A percentile compares a stretch with the other conserved stretches of the same genome.
phyloP scores from a whole-genome alignment of 192 early-diverging fungal species.

The Backusella parvicylindrica region DNA sequence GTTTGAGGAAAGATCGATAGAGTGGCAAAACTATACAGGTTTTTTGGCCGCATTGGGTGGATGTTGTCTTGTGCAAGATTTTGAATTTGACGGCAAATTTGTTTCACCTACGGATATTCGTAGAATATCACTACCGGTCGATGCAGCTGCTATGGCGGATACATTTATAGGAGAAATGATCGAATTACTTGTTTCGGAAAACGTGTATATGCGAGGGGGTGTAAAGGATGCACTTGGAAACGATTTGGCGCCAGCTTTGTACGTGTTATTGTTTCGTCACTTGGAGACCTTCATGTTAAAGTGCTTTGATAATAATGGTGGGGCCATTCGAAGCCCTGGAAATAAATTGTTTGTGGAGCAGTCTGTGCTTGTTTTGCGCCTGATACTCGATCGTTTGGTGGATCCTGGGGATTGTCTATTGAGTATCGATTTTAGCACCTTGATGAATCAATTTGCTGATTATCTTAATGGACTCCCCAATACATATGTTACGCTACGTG shows the following conservation, averaged over 20 bases:
- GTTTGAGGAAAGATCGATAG: constrained; percentile 24
- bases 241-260: constrained; percentile 65
- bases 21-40: constrained; percentile 77
- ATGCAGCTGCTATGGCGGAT: constrained; percentile 53
- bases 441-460: constrained; percentile 60
- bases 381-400: constrained; percentile 65
- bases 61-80: constrained; percentile 38
- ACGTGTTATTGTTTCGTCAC: constrained; percentile 56
- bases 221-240: constrained; percentile 74
- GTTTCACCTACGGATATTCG: not conserved
- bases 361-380: constrained; percentile 59
- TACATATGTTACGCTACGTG: constrained; percentile 47
- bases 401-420: constrained; percentile 49
- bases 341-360: constrained; percentile 69
- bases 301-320: constrained; percentile 60
- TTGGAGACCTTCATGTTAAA: constrained; percentile 51
- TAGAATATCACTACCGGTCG: not conserved
- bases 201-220: constrained; percentile 68
- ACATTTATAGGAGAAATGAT: constrained; percentile 72
- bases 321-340: constrained; percentile 43
- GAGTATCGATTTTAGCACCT: constrained; percentile 61
- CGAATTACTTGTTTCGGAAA: constrained; percentile 69
- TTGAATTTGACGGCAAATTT: not conserved
- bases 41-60: constrained; percentile 78
- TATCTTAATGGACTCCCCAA: constrained; percentile 61